Conservation (phyloP, 2,329 filamentous ascomycete species). For the Dendryphion nanum region DNA sequence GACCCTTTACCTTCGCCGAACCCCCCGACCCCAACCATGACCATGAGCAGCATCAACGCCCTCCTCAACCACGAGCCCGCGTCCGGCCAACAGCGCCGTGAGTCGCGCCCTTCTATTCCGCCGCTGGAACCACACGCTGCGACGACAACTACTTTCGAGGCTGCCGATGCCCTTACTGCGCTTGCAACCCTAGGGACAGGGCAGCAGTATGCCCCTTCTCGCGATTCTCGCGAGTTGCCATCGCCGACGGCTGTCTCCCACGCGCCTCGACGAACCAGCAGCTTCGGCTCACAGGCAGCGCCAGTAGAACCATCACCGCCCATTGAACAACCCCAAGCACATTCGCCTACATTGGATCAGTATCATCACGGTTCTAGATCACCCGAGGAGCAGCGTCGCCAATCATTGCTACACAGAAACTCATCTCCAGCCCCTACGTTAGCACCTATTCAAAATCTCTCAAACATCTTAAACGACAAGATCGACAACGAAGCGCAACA, state of each 20-base stretch:
- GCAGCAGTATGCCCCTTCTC: slow-evolving; percentile 25
- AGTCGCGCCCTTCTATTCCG: slow-evolving; percentile 3
- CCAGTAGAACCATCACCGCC: slow-evolving; percentile 42
- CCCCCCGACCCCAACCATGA: slow-evolving; percentile 5
- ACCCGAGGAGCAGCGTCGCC: slow-evolving; percentile 44
- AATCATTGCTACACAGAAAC: slow-evolving; percentile 26
- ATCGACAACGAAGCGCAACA: slow-evolving; percentile 15
- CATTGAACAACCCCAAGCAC: slow-evolving; percentile 27
- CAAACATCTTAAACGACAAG: slow-evolving; percentile 19
- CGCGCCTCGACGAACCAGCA: slow-evolving; percentile 33
- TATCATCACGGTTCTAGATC: slow-evolving; percentile 48
- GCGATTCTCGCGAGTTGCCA: slow-evolving; percentile 29
- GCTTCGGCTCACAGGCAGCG: slow-evolving; percentile 32
- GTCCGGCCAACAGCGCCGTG: slow-evolving; percentile 7
- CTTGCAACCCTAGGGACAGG: slow-evolving; percentile 34
- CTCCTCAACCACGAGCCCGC: slow-evolving; percentile 34
- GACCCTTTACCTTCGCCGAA: too few species aligned
- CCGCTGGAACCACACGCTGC: slow-evolving; percentile 6
- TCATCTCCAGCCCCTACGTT: slow-evolving; percentile 35
- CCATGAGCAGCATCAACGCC: slow-evolving; percentile 36
- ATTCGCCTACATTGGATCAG: slow-evolving; percentile 48
- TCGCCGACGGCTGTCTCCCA: slow-evolving; percentile 28
- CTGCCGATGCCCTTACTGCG: slow-evolving; percentile 40
- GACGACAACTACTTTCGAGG: slow-evolving; percentile 34
- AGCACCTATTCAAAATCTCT: slow-evolving; percentile 42